A percentile compares a stretch with the other conserved stretches of the same genome.
Conservation (phyloP, 2,329 filamentous ascomycete genomes). For the Colletotrichum abscissum region DNA sequence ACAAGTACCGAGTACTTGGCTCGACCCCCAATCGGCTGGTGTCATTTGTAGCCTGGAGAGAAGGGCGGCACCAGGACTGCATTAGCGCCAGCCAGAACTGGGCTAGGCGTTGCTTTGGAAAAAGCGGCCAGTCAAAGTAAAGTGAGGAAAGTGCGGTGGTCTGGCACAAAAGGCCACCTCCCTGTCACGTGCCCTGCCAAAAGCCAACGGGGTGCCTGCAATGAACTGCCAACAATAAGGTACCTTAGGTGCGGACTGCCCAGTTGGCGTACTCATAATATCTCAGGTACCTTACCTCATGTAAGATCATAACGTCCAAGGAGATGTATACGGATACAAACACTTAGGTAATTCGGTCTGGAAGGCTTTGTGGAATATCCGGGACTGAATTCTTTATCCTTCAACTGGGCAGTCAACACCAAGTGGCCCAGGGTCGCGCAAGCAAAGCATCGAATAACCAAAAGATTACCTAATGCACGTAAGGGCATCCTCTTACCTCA, state of each 20-base stretch:
- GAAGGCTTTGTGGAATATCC: not conserved
- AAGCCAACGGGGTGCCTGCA: not conserved
- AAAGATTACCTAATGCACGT: slow-evolving; percentile 11
- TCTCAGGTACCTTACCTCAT: not conserved
- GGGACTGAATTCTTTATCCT: not conserved
- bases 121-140: slow-evolving; percentile 26
- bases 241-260: not conserved
- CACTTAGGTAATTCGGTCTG: not conserved
- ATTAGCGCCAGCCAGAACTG: slow-evolving; percentile 36
- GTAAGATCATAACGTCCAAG: not conserved
- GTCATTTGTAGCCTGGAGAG: not conserved
- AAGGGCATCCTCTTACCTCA: not conserved
- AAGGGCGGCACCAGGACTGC: slow-evolving; percentile 22
- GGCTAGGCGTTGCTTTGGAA: slow-evolving; percentile 22
- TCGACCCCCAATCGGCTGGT: not conserved
- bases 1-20: slow-evolving; percentile 17
- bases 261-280: not conserved
- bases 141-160: not conserved
- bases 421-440: not conserved
- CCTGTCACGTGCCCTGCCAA: slow-evolving; percentile 25
- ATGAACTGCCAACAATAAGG: not conserved
- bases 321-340: too few relatives aligned
- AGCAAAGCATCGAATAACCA: not conserved
- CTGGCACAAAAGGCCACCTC: slow-evolving; percentile 6
- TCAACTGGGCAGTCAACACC: not conserved